Percentiles rank a stretch among this genome's conserved stretches.
Conservation (phyloP, 129 eudicot genomes). For the Gnaphalium uliginosum region DNA sequence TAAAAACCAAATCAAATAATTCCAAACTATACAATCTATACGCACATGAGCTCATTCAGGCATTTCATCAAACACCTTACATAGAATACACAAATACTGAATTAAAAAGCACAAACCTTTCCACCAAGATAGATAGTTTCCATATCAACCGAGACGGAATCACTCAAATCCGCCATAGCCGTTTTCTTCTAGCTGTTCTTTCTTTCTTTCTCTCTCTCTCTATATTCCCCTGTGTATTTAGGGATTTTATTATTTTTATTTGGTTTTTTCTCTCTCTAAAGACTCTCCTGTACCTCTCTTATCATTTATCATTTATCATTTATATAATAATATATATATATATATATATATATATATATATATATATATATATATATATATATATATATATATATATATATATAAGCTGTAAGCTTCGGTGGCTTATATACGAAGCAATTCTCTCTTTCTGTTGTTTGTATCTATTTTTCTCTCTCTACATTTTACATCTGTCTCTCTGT, state of each 20-base stretch:
- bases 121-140: conserved; percentile 94
- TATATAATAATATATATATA: too few species aligned
- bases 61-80: conserved; percentile 17
- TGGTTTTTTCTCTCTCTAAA: conserved; percentile 31
- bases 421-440: conserved; percentile 81
- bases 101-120: conserved; percentile 48
- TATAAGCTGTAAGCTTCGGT: conserved; percentile 43
- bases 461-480: background rate
- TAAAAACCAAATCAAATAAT: background rate
- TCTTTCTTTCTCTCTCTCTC: conserved; percentile 12
- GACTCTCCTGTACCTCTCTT: conserved; percentile 23
- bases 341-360: too few species aligned
- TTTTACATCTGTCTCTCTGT: background rate
- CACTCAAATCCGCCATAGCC: conserved; percentile 79
- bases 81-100: background rate
- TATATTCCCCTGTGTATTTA: conserved; percentile 7
- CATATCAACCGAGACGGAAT: conserved; percentile 84
- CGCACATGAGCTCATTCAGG: background rate
- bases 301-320: conserved; percentile 12
- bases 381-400: too few species aligned
- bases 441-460: conserved; percentile 14
- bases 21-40: background rate
- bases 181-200: conserved; percentile 32
- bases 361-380: too few species aligned
- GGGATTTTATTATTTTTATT: background rate